Conservation (phyloP, 352 stramenopile species). For the Hyaloperonospora brassicae region DNA sequence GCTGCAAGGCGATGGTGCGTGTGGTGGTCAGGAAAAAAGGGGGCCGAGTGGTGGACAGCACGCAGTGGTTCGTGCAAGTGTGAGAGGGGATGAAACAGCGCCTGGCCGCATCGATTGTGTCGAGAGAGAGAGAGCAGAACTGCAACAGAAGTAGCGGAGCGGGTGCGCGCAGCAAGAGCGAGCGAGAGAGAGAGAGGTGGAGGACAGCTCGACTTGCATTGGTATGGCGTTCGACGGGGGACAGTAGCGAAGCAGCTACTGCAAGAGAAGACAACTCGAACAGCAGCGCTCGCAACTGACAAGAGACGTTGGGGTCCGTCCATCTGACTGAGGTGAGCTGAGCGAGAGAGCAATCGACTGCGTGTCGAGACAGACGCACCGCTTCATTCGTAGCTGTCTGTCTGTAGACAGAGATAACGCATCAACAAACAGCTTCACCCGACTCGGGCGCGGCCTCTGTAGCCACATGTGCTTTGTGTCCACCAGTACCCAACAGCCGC, state of each 20-base stretch:
- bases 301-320: slow-evolving; percentile 8
- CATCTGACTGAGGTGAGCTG: slow-evolving; percentile 10
- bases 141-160: neutral
- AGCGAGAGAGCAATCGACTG: too few relatives aligned
- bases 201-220: neutral
- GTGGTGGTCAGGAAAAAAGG: too few relatives aligned
- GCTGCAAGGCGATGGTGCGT: too few relatives aligned
- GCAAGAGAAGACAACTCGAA: slow-evolving; percentile 3
- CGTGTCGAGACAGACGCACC: too few relatives aligned
- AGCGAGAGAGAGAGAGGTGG: neutral
- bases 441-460: too few relatives aligned
- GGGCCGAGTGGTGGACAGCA: too few relatives aligned
- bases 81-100: neutral
- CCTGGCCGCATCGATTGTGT: neutral
- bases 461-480: too few relatives aligned
- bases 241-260: slow-evolving; percentile 1
- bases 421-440: too few relatives aligned
- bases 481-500: too few relatives aligned
- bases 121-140: slow-evolving; percentile 1
- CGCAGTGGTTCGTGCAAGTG: too few relatives aligned
- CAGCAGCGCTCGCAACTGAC: slow-evolving; percentile 9
- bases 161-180: neutral
- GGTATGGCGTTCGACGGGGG: slow-evolving; percentile 1
- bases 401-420: too few relatives aligned
- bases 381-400: too few relatives aligned